phyloP scores from a whole-genome alignment of 176 grass and related monocot genomes.

The Phyllostachys edulis region DNA sequence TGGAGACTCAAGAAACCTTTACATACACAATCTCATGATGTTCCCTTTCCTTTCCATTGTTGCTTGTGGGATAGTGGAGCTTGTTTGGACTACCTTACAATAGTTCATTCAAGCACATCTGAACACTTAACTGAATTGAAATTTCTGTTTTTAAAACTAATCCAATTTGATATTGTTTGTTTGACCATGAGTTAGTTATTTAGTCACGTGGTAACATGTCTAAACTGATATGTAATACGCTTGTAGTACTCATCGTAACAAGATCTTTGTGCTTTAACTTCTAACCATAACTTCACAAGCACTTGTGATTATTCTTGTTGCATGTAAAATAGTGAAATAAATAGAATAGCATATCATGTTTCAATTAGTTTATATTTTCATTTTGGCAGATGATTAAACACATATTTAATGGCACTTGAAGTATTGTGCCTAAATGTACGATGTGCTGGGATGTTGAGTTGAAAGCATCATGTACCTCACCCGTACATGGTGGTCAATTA shows the following conservation, averaged over 20 bases:
- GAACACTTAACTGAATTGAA: neutral
- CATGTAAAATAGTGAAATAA: neutral
- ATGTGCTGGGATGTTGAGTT: neutral
- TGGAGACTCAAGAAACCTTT: neutral
- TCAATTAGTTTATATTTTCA: neutral
- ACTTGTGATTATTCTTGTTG: neutral
- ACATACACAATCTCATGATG: neutral
- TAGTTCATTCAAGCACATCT: neutral
- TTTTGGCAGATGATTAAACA: conserved; percentile 1
- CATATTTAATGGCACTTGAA: neutral
- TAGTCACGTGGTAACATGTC: neutral
- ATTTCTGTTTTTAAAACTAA: neutral
- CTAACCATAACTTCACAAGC: neutral
- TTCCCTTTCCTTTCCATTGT: no score
- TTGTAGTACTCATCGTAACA: neutral
- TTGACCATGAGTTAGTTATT: neutral
- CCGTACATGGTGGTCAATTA: conserved; percentile 1
- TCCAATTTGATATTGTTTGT: neutral
- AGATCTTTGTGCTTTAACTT: neutral
- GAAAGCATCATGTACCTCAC: neutral
- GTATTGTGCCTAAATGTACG: neutral
- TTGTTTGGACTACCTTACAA: neutral
- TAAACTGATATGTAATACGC: neutral
- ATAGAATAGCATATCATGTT: neutral
- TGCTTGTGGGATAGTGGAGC: no score